A percentile compares a stretch with the other conserved stretches of the same genome.
Conservation (phyloP, 1,139 yeast species). For the Kurtzmaniella quercitrusa region DNA sequence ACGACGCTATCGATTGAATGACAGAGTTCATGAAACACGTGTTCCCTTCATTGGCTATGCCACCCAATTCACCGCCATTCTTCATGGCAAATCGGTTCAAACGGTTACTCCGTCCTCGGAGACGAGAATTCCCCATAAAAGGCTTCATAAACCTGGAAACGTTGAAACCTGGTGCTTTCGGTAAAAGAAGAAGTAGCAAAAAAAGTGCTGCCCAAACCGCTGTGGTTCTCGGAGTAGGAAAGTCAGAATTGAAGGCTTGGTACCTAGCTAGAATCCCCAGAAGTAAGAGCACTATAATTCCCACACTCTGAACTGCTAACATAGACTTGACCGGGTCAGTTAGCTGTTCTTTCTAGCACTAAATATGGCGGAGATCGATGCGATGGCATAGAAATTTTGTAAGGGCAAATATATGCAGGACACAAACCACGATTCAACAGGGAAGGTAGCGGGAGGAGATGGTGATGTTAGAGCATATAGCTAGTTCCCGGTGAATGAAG, state of each 20-base stretch:
- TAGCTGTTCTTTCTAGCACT: not conserved
- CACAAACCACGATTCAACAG: not conserved
- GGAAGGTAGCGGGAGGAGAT: no score
- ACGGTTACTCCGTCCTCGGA: slow-evolving; percentile 16
- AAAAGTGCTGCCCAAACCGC: not conserved
- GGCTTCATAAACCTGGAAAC: not conserved
- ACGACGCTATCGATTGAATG: slow-evolving; percentile 76
- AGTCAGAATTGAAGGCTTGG: not conserved
- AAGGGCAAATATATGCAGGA: not conserved
- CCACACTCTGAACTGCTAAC: not conserved
- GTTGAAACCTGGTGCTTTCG: not conserved
- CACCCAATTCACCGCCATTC: slow-evolving; percentile 76
- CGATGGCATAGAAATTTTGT: not conserved
- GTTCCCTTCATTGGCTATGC: slow-evolving; percentile 83
- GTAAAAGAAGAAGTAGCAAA: not conserved
- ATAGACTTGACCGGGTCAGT: not conserved
- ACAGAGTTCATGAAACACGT: slow-evolving; percentile 94
- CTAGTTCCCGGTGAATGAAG: no score
- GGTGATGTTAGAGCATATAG: no score
- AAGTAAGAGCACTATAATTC: not conserved
- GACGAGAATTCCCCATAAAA: slow-evolving; percentile 9
- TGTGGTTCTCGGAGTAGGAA: not conserved
- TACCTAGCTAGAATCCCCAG: slow-evolving; percentile 1
- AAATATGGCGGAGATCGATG: not conserved
- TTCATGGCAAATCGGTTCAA: slow-evolving; percentile 38